These are phyloP conservation scores for Alternaria ventricosa DNA, from an alignment of 2,329 filamentous ascomycete species.

Conservation along the genomic window DNA sequence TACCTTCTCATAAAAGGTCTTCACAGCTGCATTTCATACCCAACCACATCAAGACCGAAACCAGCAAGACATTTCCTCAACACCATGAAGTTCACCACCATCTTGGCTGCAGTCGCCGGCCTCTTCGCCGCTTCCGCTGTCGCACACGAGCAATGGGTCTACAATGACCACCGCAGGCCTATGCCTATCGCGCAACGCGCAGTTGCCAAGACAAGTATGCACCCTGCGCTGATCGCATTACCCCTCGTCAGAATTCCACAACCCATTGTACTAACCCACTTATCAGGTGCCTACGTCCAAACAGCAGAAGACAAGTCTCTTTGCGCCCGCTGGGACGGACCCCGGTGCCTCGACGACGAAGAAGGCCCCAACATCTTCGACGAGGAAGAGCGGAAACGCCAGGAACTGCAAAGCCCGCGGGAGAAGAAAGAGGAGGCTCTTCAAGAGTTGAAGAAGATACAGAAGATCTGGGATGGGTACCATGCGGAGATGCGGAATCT, in stretches of 20 bases:
- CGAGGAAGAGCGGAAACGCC: background rate
- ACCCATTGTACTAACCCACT: background rate
- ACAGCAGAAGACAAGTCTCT: background rate
- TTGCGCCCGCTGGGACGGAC: background rate
- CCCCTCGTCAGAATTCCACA: background rate
- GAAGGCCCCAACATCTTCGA: background rate
- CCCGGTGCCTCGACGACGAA: background rate
- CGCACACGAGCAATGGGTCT: background rate
- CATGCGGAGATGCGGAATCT: background rate
- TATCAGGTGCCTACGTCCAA: background rate
- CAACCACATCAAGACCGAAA: background rate
- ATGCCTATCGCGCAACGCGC: too few relatives aligned
- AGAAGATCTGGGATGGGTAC: background rate
- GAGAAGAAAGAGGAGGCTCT: background rate
- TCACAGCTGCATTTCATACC: background rate
- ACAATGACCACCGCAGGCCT: background rate
- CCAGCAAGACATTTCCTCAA: background rate
- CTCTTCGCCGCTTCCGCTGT: background rate
- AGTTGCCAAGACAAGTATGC: too few relatives aligned
- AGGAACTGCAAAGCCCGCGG: background rate
- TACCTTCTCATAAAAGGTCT: background rate
- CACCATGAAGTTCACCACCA: background rate
- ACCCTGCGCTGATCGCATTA: too few relatives aligned
- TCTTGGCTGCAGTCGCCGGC: background rate
- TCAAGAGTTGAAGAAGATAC: accelerated